Percentiles rank a stretch among this genome's conserved stretches.
Evolutionary conservation across 2,329 filamentous ascomycete species (phyloP).

Genomic region (Arthrobotrys megalospora): DNA sequence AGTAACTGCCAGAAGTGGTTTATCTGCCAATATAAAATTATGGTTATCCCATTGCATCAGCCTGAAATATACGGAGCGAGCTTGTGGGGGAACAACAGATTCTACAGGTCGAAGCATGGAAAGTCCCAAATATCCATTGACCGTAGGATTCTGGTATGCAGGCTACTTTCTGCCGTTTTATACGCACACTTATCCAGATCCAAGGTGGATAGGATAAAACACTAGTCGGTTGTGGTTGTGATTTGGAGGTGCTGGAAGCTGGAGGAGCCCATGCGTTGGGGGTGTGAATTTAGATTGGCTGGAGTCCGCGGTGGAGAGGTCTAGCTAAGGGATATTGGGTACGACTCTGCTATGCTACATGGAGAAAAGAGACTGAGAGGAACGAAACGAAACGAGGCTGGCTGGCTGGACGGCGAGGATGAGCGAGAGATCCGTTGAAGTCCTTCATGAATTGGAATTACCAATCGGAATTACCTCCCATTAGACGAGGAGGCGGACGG

Average conservation of each 20-base stretch:
- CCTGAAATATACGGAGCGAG: slow-evolving; percentile 16
- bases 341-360: slow-evolving; percentile 7
- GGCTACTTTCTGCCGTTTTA: slow-evolving; percentile 8
- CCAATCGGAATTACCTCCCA: slow-evolving; percentile 40
- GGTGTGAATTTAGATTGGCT: slow-evolving; percentile 45
- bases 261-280: slow-evolving; percentile 61
- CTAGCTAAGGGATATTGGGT: background rate
- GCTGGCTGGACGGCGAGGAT: slow-evolving; percentile 23
- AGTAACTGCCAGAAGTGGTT: slow-evolving; percentile 37
- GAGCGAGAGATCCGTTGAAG: background rate
- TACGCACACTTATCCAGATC: slow-evolving; percentile 9
- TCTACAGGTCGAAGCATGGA: slow-evolving; percentile 21
- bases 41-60: slow-evolving; percentile 6
- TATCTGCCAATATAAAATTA: slow-evolving; percentile 39
- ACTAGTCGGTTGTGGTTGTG: slow-evolving; percentile 17
- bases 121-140: background rate
- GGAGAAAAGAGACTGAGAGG: background rate
- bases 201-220: slow-evolving; percentile 20
- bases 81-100: slow-evolving; percentile 13
- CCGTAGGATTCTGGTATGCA: slow-evolving; percentile 15
- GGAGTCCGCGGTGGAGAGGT: background rate
- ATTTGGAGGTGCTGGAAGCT: slow-evolving; percentile 18
- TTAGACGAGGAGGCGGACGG: slow-evolving; percentile 17
- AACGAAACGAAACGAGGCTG: slow-evolving; percentile 10
- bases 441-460: slow-evolving; percentile 13